Evolutionary conservation across 495 filamentous ascomycete genomes (phyloP).

Genomic region (Podospora bellae-mahoneyi): DNA sequence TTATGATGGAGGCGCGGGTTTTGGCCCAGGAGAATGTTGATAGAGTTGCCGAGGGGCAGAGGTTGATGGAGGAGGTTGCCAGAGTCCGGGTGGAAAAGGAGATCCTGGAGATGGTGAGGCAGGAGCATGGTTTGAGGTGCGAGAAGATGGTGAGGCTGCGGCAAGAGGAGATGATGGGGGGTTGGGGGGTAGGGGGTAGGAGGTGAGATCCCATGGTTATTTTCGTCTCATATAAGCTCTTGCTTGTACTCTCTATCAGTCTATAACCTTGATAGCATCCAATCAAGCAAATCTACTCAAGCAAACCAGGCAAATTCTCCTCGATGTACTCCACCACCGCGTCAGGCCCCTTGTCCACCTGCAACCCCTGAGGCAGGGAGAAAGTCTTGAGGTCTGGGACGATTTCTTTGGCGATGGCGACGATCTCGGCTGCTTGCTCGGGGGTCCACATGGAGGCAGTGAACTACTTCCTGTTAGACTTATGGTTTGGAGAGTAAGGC

Average conservation of each 20-base stretch:
- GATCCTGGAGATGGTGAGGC: too few species aligned
- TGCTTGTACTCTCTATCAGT: background rate
- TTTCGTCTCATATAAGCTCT: background rate
- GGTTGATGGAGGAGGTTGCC: too few species aligned
- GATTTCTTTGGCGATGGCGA: constrained; percentile 50
- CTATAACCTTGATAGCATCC: background rate
- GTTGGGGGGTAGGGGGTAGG: too few species aligned
- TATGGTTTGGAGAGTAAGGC: constrained; percentile 9
- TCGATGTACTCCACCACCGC: constrained; percentile 62
- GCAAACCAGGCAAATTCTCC: constrained; percentile 53
- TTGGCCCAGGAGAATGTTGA: too few species aligned
- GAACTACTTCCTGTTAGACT: constrained; percentile 44
- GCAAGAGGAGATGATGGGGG: too few species aligned
- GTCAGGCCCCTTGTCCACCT: constrained; percentile 62
- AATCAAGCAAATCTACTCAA: constrained; percentile 29
- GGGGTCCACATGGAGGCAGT: constrained; percentile 67
- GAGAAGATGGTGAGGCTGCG: too few species aligned
- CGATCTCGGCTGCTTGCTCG: constrained; percentile 54
- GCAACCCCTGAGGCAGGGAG: constrained; percentile 61
- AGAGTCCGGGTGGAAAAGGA: too few species aligned
- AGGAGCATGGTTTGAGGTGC: too few species aligned
- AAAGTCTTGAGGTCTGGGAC: constrained; percentile 50
- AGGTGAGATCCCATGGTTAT: too few species aligned
- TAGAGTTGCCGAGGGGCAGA: too few species aligned
- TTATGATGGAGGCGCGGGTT: too few species aligned